Base-by-base conservation (phyloP, 169 alveolate genomes). In the Ichthyophthirius multifiliis region DNA sequence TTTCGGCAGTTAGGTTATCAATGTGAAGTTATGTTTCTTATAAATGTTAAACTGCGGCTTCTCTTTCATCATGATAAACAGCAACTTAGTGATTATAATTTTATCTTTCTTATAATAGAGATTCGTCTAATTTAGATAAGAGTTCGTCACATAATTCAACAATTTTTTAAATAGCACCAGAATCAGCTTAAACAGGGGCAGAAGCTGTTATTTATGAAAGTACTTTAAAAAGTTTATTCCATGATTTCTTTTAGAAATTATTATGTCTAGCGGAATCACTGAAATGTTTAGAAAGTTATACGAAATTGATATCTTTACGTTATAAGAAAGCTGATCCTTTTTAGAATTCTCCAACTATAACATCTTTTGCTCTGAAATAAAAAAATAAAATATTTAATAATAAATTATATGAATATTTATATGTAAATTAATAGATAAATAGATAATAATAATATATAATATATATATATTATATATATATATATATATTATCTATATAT, bases 141-240 rank as follows among this genome's bases (percentile, higher is more conserved):
- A 79, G 64, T 46, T 79, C 80, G 30, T 79, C 86, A 37, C 47
- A 39, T 10, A 79, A 39, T 27, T 79, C 73, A 31, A 79, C 45
- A 64, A 79, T 45, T 32, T 47, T 79, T 67, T 34, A 18, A 45
- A 79, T 64, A 4, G 86, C 81, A 43, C 81, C 81, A 6, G 79
- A 47, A 47, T 79, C 86, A 34, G 86, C 86, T 34, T 65, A 18
- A 18, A 35, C n/a, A n/a, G 43, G 75, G 1, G 46, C 48, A 30
- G 43, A 31, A 12, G 31, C 30, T 0, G 75, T 30, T 1, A 65
- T 1, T n/a, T 65, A 16, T 32, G 75, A 31, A 27, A 65, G 48
- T 30, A 65, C 18, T 32, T 46, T 65, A 18, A 65, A 65, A 18
- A 65, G 34, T 5, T 43, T 32, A 23, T 30, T 65, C 75, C 75